These are phyloP conservation scores for Fusarium nygamai DNA, from an alignment of 2,329 filamentous ascomycete genomes.

Conservation along the genomic window DNA sequence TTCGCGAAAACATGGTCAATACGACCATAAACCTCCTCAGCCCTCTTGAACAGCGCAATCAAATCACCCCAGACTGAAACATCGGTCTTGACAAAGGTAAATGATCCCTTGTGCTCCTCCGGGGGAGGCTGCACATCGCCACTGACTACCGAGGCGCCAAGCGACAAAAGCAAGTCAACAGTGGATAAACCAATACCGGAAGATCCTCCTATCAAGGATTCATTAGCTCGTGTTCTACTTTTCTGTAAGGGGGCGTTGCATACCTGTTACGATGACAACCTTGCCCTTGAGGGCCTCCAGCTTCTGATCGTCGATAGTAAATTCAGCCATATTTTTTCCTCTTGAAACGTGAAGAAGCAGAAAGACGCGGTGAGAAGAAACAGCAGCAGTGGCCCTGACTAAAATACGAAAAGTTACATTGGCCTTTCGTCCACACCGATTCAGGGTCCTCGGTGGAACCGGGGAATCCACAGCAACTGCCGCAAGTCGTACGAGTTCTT, in stretches of 20 bases:
- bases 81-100: conserved; percentile 55
- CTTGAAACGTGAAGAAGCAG: not conserved
- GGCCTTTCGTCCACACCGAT: not conserved
- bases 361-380: not conserved
- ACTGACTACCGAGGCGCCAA: conserved; percentile 65
- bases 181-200: conserved; percentile 71
- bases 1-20: conserved; percentile 81
- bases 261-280: conserved; percentile 62
- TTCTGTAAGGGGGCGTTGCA: not conserved
- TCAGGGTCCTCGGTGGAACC: not conserved
- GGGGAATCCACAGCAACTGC: not conserved
- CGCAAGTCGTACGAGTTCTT: not conserved
- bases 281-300: conserved; percentile 57
- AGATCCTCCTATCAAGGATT: conserved; percentile 56
- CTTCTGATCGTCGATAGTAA: conserved; percentile 57
- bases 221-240: not conserved
- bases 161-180: conserved; percentile 58
- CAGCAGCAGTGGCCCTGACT: not conserved
- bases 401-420: not conserved
- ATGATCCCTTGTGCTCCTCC: conserved; percentile 32
- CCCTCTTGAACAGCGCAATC: conserved; percentile 60
- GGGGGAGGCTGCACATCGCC: conserved; percentile 61
- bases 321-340: conserved; percentile 51
- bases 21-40: conserved; percentile 72
- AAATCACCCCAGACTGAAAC: conserved; percentile 62